Conservation (phyloP, 208 protist species). For the Leishmania braziliensis region DNA sequence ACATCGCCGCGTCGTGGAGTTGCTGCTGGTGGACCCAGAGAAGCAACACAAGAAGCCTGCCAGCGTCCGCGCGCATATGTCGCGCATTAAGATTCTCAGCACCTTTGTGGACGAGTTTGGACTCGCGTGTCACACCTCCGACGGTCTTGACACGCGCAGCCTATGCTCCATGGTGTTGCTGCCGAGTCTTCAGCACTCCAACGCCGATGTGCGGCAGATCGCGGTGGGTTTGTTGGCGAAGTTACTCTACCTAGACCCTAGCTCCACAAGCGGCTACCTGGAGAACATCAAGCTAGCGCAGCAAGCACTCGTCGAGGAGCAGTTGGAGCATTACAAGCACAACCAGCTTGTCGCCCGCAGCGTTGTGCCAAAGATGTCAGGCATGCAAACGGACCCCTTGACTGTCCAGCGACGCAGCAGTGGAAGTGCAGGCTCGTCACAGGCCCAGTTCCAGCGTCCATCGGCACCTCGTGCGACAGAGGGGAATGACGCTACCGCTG, state of each 20-base stretch:
- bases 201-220: slow-evolving; percentile 74
- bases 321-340: slow-evolving; percentile 46
- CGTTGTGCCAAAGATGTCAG: slow-evolving; percentile 5
- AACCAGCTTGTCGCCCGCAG: slow-evolving; percentile 8
- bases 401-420: slow-evolving; percentile 14
- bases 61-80: slow-evolving; percentile 56
- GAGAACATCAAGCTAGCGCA: slow-evolving; percentile 76
- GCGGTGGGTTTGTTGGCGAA: slow-evolving; percentile 77
- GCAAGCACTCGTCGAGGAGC: slow-evolving; percentile 70
- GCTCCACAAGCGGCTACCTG: slow-evolving; percentile 31
- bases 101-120: slow-evolving; percentile 78
- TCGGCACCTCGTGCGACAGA: slow-evolving; percentile 6
- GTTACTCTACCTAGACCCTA: slow-evolving; percentile 46
- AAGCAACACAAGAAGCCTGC: slow-evolving; percentile 64
- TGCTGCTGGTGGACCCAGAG: slow-evolving; percentile 64
- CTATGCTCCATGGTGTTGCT: slow-evolving; percentile 66
- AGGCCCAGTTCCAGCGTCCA: slow-evolving; percentile 1
- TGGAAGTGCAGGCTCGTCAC: slow-evolving; percentile 1
- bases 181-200: slow-evolving; percentile 76
- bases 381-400: slow-evolving; percentile 23
- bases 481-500: background rate
- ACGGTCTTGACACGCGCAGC: slow-evolving; percentile 50
- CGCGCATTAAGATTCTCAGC: slow-evolving; percentile 70
- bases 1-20: slow-evolving; percentile 53
- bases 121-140: slow-evolving; percentile 26